Percentiles rank a stretch among this genome's conserved stretches.
These are phyloP conservation scores for Heracleum sosnowskyi DNA, from an alignment of 129 eudicot genomes.

Conservation along the genomic window DNA sequence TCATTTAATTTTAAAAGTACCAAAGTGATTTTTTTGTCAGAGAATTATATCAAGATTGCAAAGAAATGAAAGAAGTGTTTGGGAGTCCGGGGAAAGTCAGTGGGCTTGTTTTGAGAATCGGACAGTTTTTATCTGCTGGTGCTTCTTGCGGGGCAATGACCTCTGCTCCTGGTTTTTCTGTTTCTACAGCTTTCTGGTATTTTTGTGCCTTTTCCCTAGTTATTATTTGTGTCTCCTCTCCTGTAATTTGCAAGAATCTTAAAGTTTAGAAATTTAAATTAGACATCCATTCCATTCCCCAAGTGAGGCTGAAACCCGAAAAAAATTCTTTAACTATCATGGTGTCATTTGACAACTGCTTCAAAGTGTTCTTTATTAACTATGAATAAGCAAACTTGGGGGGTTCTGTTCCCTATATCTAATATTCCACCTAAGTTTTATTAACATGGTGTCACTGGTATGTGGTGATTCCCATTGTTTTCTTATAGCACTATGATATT, in stretches of 20 bases:
- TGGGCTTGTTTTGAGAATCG: conserved; percentile 7
- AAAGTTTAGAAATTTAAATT: background rate
- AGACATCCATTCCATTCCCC: no score
- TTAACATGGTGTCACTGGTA: no score
- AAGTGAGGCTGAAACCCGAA: background rate
- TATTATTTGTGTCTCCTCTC: background rate
- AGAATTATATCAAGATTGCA: background rate
- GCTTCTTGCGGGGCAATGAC: background rate
- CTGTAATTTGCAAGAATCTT: background rate
- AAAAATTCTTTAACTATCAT: background rate
- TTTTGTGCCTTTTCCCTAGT: background rate
- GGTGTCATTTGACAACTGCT: background rate
- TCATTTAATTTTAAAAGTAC: no score
- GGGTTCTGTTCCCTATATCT: no score
- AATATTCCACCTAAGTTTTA: no score
- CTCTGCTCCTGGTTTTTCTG: background rate
- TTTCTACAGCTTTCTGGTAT: conserved; percentile 6
- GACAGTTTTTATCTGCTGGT: background rate
- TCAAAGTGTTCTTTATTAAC: no score
- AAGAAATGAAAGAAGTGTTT: background rate
- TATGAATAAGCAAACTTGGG: no score
- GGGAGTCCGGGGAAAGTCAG: conserved; percentile 8
- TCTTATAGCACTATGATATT: no score
- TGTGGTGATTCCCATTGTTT: no score
- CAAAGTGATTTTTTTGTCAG: no score